These are phyloP conservation scores for Daldinia vernicosa DNA, from an alignment of 495 filamentous ascomycete species.

Conservation along the genomic window DNA sequence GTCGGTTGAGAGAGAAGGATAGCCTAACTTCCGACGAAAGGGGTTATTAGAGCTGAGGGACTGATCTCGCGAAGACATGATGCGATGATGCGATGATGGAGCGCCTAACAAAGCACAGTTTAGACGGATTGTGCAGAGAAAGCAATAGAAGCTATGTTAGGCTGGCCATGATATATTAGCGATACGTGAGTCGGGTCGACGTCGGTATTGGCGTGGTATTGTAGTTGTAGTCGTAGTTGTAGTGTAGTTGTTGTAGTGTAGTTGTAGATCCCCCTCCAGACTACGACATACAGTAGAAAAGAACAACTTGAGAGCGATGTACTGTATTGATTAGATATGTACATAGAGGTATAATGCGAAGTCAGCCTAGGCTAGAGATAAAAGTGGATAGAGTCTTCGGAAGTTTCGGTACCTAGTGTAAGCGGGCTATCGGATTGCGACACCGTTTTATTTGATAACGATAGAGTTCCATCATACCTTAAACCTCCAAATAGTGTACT, in stretches of 20 bases:
- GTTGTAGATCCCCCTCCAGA: conserved; percentile 39
- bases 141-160: conserved; percentile 31
- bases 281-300: conserved; percentile 37
- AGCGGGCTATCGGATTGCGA: conserved; percentile 27
- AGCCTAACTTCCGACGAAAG: conserved; percentile 53
- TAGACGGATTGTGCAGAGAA: conserved; percentile 18
- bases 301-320: neutral
- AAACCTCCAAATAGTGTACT: neutral
- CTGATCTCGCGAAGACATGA: conserved; percentile 36
- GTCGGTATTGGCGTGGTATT: conserved; percentile 6
- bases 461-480: neutral
- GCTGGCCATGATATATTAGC: conserved; percentile 50
- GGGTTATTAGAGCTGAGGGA: conserved; percentile 58
- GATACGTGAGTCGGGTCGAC: conserved; percentile 48
- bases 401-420: conserved; percentile 45
- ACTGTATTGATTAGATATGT: conserved; percentile 15
- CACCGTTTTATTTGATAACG: neutral
- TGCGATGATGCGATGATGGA: conserved; percentile 21
- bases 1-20: conserved; percentile 24
- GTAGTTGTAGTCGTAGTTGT: neutral
- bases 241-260: neutral
- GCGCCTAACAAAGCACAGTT: conserved; percentile 17
- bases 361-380: neutral
- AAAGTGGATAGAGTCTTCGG: conserved; percentile 24
- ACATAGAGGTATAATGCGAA: neutral